Evolutionary conservation across 495 filamentous ascomycete species (phyloP).

Genomic region (Penicillium lagena): DNA sequence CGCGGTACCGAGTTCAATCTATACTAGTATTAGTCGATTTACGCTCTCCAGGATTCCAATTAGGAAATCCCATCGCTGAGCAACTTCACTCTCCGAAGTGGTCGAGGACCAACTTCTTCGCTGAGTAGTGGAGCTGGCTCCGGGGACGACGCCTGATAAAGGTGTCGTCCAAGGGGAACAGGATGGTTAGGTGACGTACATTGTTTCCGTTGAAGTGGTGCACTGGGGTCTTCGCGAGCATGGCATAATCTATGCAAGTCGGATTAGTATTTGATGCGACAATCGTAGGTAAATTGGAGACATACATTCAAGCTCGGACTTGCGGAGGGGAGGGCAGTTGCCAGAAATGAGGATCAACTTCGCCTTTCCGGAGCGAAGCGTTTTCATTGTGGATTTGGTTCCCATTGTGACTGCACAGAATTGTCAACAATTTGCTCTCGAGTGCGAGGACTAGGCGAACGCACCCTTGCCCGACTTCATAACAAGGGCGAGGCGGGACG

Average conservation of each 20-base stretch:
- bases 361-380: slow-evolving; percentile 63
- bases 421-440: slow-evolving; percentile 3
- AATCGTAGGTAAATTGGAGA: no score
- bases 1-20: slow-evolving; percentile 97
- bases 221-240: slow-evolving; percentile 89
- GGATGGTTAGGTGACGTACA: slow-evolving; percentile 53
- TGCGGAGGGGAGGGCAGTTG: slow-evolving; percentile 93
- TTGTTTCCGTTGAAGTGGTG: slow-evolving; percentile 99
- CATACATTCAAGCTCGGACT: slow-evolving; percentile 77
- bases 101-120: slow-evolving; percentile 18
- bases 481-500: slow-evolving; percentile 84
- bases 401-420: slow-evolving; percentile 61
- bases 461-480: slow-evolving; percentile 87
- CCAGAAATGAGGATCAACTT: slow-evolving; percentile 74
- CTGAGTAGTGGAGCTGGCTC: slow-evolving; percentile 25
- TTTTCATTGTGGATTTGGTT: slow-evolving; percentile 96
- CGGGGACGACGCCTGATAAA: not conserved
- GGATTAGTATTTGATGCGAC: no score
- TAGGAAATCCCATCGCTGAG: slow-evolving; percentile 36
- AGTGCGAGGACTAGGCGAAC: slow-evolving; percentile 3
- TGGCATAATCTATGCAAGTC: slow-evolving; percentile 54
- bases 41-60: slow-evolving; percentile 21
- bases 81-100: slow-evolving; percentile 58
- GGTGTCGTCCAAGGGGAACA: no score
- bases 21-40: slow-evolving; percentile 22